Conservation (phyloP, 2,329 filamentous ascomycete genomes). For the Amauroascus niger region DNA sequence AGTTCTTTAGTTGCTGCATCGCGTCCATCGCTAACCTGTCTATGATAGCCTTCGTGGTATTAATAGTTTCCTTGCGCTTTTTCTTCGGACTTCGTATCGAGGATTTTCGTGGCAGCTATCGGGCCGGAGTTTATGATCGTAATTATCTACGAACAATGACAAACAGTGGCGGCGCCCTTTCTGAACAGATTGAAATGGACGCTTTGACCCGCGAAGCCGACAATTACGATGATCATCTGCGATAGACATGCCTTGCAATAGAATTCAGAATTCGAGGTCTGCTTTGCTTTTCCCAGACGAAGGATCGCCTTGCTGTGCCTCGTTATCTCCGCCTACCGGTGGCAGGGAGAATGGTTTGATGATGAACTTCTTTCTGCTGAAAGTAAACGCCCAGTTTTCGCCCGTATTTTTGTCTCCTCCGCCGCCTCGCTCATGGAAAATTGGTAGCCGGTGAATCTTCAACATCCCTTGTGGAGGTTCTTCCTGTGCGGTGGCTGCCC, state of each 20-base stretch:
- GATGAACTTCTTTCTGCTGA: conserved; percentile 73
- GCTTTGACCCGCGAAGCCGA: conserved; percentile 45
- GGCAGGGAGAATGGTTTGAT: conserved; percentile 85
- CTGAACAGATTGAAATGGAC: conserved; percentile 55
- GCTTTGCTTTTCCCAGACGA: conserved; percentile 25
- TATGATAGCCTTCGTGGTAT: conserved; percentile 40
- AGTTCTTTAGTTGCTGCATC: neutral
- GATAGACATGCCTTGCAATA: neutral
- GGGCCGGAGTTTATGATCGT: conserved; percentile 43
- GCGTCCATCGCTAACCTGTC: conserved; percentile 19
- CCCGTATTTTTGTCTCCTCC: conserved; percentile 61
- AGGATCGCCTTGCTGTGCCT: conserved; percentile 46
- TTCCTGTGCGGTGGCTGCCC: conserved; percentile 49
- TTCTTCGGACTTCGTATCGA: conserved; percentile 42
- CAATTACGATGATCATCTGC: conserved; percentile 8
- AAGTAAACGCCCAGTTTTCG: conserved; percentile 81
- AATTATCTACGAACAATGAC: conserved; percentile 49
- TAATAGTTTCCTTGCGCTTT: conserved; percentile 49
- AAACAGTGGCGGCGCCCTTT: conserved; percentile 45
- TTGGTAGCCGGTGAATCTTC: conserved; percentile 68
- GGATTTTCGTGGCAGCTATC: conserved; percentile 37
- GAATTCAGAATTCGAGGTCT: conserved; percentile 60
- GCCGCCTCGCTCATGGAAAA: conserved; percentile 81
- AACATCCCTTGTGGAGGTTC: conserved; percentile 80
- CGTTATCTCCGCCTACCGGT: conserved; percentile 66